A percentile compares a stretch with the other conserved stretches of the same genome.
phyloP scores from a whole-genome alignment of 495 filamentous ascomycete genomes.

The Penicillium fimorum region DNA sequence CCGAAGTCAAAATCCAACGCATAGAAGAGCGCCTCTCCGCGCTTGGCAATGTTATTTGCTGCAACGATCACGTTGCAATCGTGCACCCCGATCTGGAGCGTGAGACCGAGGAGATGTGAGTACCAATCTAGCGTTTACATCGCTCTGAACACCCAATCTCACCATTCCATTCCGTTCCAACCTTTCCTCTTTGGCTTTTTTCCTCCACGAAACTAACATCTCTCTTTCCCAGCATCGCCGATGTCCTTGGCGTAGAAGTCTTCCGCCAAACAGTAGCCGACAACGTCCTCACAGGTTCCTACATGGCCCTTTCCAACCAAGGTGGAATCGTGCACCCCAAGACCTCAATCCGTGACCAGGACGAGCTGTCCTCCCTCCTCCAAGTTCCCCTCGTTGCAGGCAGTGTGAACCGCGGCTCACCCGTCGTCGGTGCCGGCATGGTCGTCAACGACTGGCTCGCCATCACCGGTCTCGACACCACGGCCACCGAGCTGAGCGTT shows the following conservation, averaged over 20 bases:
- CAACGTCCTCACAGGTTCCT: slow-evolving; percentile 91
- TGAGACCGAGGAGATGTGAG: slow-evolving; percentile 84
- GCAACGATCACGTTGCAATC: slow-evolving; percentile 94
- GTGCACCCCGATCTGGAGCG: slow-evolving; percentile 97
- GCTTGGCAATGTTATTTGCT: slow-evolving; percentile 93
- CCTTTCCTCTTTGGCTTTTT: not conserved
- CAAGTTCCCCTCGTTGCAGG: slow-evolving; percentile 96
- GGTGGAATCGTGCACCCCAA: slow-evolving; percentile 97
- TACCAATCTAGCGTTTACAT: not conserved
- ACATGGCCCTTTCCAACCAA: slow-evolving; percentile 95
- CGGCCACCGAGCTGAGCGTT: slow-evolving; percentile 92
- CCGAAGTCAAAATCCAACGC: slow-evolving; percentile 84
- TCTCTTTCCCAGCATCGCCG: slow-evolving; percentile 61
- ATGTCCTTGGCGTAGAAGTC: slow-evolving; percentile 95
- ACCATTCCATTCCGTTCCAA: not conserved
- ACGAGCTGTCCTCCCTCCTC: slow-evolving; percentile 88
- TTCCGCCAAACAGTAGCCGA: slow-evolving; percentile 97
- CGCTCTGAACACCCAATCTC: not conserved
- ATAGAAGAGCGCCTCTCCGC: slow-evolving; percentile 97
- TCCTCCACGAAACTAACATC: not conserved
- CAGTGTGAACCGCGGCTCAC: slow-evolving; percentile 84
- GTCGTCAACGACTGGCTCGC: slow-evolving; percentile 99
- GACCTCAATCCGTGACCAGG: slow-evolving; percentile 94
- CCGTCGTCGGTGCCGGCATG: slow-evolving; percentile 97
- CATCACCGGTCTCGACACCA: slow-evolving; percentile 94